A percentile compares a stretch with the other conserved stretches of the same genome.
phyloP scores from a whole-genome alignment of 805 yeast genomes.

The Candida bentonensis region DNA sequence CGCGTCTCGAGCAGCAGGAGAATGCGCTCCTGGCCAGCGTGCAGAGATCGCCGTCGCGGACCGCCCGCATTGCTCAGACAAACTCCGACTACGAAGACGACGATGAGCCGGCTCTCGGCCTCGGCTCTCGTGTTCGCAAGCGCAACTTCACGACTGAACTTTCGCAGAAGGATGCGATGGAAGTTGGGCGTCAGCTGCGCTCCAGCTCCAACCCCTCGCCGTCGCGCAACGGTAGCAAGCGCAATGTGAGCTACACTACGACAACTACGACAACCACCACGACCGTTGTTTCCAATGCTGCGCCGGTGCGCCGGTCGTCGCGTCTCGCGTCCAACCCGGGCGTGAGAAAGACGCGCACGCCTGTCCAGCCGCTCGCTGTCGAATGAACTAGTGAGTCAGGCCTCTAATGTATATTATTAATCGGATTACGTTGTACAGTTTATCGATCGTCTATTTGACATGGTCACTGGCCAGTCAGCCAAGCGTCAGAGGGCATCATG shows the following conservation, averaged over 20 bases:
- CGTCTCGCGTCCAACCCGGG: constrained; percentile 8
- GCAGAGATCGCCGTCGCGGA: constrained; percentile 6
- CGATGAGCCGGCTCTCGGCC: constrained; percentile 4
- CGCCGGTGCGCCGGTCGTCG: constrained; percentile 12
- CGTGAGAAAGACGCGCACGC: constrained; percentile 8
- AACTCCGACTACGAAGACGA: constrained; percentile 32
- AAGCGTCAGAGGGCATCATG: too few species aligned
- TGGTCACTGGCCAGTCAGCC: too few species aligned
- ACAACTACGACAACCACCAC: constrained; percentile 11
- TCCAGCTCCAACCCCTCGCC: constrained; percentile 22
- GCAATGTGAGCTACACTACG: constrained; percentile 10
- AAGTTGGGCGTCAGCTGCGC: constrained; percentile 17
- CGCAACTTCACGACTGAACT: constrained; percentile 14
- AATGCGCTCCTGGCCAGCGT: background rate
- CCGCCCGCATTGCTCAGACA: constrained; percentile 15
- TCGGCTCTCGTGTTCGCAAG: constrained; percentile 6
- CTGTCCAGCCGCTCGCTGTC: constrained; percentile 3
- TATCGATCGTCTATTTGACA: too few species aligned
- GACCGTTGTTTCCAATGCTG: constrained; percentile 9
- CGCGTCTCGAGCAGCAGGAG: constrained; percentile 3
- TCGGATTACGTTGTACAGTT: too few species aligned
- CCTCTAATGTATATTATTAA: too few species aligned
- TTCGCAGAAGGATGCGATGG: constrained; percentile 11
- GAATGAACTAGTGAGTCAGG: too few species aligned
- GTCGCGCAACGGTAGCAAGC: constrained; percentile 9